Percentiles rank a stretch among this genome's conserved stretches.
phyloP scores from a whole-genome alignment of 1,284 basidiomycete genomes.

The Polyporus tsugae region DNA sequence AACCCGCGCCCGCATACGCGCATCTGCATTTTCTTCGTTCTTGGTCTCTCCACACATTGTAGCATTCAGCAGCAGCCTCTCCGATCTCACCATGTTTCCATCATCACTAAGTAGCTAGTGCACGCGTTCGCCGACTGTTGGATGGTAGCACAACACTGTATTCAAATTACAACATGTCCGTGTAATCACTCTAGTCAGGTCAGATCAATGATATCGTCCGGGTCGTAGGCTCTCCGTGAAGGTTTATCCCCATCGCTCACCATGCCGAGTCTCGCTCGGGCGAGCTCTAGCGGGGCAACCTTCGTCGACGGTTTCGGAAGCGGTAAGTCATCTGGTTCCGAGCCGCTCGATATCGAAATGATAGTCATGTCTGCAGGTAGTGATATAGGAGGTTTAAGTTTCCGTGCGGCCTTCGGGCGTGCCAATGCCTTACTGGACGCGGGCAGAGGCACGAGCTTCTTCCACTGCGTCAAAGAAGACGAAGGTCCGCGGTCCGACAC shows the following conservation, averaged over 20 bases:
- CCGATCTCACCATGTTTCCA: constrained; percentile 14
- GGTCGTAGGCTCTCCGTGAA: constrained; percentile 23
- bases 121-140: constrained; percentile 24
- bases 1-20: constrained; percentile 9
- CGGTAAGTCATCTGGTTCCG: constrained; percentile 30
- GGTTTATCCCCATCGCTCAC: constrained; percentile 6
- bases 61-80: constrained; percentile 30
- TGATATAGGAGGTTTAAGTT: constrained; percentile 12
- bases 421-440: constrained; percentile 10
- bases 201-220: constrained; percentile 48
- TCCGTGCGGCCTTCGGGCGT: constrained; percentile 14
- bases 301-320: constrained; percentile 15
- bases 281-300: constrained; percentile 31
- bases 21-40: background rate
- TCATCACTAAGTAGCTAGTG: constrained; percentile 11
- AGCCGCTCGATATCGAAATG: constrained; percentile 45
- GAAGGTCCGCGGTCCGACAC: constrained; percentile 26
- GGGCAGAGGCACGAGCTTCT: constrained; percentile 8
- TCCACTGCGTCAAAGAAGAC: constrained; percentile 19
- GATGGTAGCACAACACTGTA: constrained; percentile 32
- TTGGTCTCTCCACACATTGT: constrained; percentile 24
- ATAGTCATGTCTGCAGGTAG: constrained; percentile 33
- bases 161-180: constrained; percentile 22
- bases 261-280: constrained; percentile 19
- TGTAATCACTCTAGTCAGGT: constrained; percentile 39